These are phyloP conservation scores for Mortierella sp. DNA, from an alignment of 371 early-diverging fungal species.

Conservation along the genomic window DNA sequence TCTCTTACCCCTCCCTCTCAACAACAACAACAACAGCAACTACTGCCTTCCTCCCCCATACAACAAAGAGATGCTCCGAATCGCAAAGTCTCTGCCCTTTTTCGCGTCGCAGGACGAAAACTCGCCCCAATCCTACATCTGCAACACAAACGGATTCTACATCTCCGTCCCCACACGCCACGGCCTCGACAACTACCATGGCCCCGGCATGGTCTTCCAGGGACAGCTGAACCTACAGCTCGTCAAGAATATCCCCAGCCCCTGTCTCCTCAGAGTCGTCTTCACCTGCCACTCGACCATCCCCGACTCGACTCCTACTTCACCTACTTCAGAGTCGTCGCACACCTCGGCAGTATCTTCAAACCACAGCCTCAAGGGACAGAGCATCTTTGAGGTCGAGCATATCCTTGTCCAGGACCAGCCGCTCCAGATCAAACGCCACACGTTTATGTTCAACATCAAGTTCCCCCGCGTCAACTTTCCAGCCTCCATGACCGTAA, in stretches of 20 bases:
- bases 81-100: slow-evolving; percentile 41
- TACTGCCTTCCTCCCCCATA: background rate
- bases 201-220: slow-evolving; percentile 55
- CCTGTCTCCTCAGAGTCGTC: slow-evolving; percentile 46
- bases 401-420: slow-evolving; percentile 42
- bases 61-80: slow-evolving; percentile 35
- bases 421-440: slow-evolving; percentile 37
- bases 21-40: background rate
- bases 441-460: slow-evolving; percentile 53
- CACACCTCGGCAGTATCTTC: background rate
- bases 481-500: slow-evolving; percentile 47
- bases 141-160: slow-evolving; percentile 41
- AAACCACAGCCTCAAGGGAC: background rate
- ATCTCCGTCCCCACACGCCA: slow-evolving; percentile 37
- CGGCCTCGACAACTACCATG: slow-evolving; percentile 53
- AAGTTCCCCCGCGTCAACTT: slow-evolving; percentile 50
- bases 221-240: slow-evolving; percentile 53
- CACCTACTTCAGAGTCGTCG: slow-evolving; percentile 10
- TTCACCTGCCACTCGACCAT: slow-evolving; percentile 38
- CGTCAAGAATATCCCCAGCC: slow-evolving; percentile 29
- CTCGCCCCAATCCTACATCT: slow-evolving; percentile 39
- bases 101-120: slow-evolving; percentile 34
- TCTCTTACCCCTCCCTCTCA: background rate
- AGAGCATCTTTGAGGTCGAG: slow-evolving; percentile 41
- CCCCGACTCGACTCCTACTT: slow-evolving; percentile 11